phyloP scores from a whole-genome alignment of 306 rosid species.

The Spatholobus suberectus region DNA sequence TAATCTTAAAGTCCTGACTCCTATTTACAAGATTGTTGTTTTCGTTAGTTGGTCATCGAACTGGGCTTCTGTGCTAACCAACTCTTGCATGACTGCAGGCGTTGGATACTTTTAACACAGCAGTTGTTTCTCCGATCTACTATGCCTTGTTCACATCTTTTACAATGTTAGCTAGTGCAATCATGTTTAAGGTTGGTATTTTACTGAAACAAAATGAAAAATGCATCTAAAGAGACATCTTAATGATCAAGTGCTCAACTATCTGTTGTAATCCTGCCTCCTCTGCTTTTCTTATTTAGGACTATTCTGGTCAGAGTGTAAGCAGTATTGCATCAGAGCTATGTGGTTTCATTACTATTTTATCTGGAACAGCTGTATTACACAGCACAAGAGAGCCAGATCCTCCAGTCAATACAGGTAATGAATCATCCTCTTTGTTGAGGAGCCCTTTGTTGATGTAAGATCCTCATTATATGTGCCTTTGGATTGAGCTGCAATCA shows the following conservation, averaged over 20 bases:
- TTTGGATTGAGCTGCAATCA: background rate
- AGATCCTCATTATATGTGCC: constrained; percentile 20
- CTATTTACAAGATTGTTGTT: constrained; percentile 16
- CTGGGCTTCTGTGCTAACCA: constrained; percentile 25
- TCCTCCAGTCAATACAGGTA: constrained; percentile 72
- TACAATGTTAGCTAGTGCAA: constrained; percentile 90
- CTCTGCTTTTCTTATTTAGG: constrained; percentile 55
- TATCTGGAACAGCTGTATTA: constrained; percentile 86
- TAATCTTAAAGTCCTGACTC: constrained; percentile 5
- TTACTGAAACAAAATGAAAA: constrained; percentile 36
- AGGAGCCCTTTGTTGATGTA: constrained; percentile 19
- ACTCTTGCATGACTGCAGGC: constrained; percentile 65
- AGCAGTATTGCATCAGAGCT: constrained; percentile 87
- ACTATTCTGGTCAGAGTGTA: constrained; percentile 88
- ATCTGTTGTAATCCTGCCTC: constrained; percentile 33
- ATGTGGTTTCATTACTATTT: constrained; percentile 87
- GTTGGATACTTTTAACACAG: constrained; percentile 85
- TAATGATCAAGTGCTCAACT: constrained; percentile 27
- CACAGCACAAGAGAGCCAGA: constrained; percentile 83
- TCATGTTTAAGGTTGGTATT: constrained; percentile 92
- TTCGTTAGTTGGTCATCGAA: constrained; percentile 34
- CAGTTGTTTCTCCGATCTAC: constrained; percentile 91
- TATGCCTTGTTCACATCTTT: constrained; percentile 92
- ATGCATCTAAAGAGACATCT: constrained; percentile 6
- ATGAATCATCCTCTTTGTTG: constrained; percentile 28